These are phyloP conservation scores for Leccinum obscurum DNA, from an alignment of 768 basidiomycete genomes.

Conservation along the genomic window DNA sequence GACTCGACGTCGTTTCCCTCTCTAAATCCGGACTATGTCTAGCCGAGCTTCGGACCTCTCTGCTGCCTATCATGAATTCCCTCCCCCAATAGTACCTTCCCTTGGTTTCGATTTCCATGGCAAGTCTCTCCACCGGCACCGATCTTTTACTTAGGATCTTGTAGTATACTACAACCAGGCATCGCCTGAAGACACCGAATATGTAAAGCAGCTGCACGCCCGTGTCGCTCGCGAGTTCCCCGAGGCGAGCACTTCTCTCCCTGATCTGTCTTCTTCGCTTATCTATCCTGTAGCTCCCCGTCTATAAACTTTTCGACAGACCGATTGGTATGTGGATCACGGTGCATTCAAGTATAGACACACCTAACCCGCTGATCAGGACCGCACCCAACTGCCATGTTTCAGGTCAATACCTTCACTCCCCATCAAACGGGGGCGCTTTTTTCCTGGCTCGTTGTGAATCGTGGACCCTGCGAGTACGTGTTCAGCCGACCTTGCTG, in stretches of 20 bases:
- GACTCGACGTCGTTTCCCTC: too few relatives aligned
- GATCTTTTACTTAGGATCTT: neutral
- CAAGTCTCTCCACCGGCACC: conserved; percentile 31
- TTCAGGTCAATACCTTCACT: conserved; percentile 65
- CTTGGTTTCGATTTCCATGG: conserved; percentile 75
- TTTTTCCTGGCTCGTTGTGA: conserved; percentile 65
- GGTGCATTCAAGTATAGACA: neutral
- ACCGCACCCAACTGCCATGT: conserved; percentile 73
- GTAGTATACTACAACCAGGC: conserved; percentile 64
- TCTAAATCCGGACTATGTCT: too few relatives aligned
- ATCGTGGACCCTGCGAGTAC: conserved; percentile 72
- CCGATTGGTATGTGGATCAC: conserved; percentile 50
- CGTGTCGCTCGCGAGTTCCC: conserved; percentile 65
- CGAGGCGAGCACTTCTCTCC: conserved; percentile 44
- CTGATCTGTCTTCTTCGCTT: neutral
- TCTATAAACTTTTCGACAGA: conserved; percentile 62
- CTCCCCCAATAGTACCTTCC: conserved; percentile 48
- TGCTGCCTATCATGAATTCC: conserved; percentile 53
- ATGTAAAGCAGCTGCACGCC: conserved; percentile 58
- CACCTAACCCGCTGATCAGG: conserved; percentile 33
- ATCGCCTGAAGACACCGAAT: conserved; percentile 43
- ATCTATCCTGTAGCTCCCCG: conserved; percentile 46
- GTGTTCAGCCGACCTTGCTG: neutral
- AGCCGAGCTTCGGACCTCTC: conserved; percentile 32
- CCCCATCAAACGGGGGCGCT: conserved; percentile 70